These are phyloP conservation scores for Trichoderma harzianum DNA, from an alignment of 2,329 filamentous ascomycete genomes.

Conservation along the genomic window DNA sequence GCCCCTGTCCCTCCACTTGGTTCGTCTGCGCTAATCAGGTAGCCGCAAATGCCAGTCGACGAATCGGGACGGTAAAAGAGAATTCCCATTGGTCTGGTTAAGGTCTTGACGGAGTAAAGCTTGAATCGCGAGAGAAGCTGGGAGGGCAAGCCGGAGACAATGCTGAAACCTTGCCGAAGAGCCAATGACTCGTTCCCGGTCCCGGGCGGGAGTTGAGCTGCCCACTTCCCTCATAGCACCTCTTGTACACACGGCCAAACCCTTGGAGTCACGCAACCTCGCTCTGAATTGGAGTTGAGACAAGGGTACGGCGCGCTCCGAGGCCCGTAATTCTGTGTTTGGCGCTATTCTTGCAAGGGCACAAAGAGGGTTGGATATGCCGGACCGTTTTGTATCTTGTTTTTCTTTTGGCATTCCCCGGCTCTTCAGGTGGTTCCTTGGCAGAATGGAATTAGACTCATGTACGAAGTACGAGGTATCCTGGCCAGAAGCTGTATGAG, in stretches of 20 bases:
- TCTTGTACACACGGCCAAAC: background rate
- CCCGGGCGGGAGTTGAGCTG: background rate
- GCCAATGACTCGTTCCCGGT: background rate
- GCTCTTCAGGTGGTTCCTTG: background rate
- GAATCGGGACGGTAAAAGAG: background rate
- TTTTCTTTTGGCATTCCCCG: background rate
- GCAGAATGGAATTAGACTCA: background rate
- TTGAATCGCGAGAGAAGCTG: background rate
- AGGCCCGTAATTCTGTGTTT: background rate
- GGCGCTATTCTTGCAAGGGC: background rate
- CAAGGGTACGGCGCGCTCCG: conserved; percentile 14
- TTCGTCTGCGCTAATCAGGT: background rate
- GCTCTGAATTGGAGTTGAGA: background rate
- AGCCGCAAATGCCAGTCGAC: background rate
- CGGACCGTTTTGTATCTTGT: background rate
- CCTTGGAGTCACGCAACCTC: background rate
- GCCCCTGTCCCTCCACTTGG: conserved; percentile 2
- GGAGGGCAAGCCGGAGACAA: background rate
- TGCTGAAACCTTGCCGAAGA: background rate
- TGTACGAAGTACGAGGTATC: background rate
- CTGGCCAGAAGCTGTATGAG: background rate
- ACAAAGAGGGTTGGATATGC: background rate
- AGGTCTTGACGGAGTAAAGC: background rate
- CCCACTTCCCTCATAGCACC: background rate
- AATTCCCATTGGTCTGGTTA: background rate